Evolutionary conservation across 1,284 basidiomycete genomes (phyloP).

Genomic region (Gymnopus androsaceus): DNA sequence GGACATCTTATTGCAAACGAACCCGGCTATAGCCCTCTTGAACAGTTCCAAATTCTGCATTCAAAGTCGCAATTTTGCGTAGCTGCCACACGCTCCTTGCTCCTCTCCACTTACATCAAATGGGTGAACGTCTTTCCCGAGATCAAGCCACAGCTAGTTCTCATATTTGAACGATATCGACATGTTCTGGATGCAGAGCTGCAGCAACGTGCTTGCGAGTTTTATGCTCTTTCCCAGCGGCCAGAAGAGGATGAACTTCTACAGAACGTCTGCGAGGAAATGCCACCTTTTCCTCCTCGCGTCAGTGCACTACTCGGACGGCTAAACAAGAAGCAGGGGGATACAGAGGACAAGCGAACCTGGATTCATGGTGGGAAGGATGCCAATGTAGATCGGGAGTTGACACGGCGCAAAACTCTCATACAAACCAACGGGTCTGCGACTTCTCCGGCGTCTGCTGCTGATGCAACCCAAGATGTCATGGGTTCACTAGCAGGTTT

Average conservation of each 20-base stretch:
- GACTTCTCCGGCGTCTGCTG: constrained; percentile 23
- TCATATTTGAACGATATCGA: constrained; percentile 96
- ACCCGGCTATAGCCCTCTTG: constrained; percentile 87
- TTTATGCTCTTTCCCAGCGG: constrained; percentile 80
- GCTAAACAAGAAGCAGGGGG: constrained; percentile 85
- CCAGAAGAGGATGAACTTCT: constrained; percentile 90
- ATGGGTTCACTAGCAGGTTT: constrained; percentile 82
- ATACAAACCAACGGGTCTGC: constrained; percentile 34
- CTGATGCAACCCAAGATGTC: constrained; percentile 56
- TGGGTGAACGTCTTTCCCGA: constrained; percentile 99
- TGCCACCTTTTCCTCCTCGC: constrained; percentile 96
- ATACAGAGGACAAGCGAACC: constrained; percentile 90
- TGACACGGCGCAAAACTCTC: constrained; percentile 44
- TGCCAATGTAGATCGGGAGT: constrained; percentile 78
- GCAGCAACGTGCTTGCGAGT: constrained; percentile 98
- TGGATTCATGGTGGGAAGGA: constrained; percentile 96
- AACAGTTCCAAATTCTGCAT: constrained; percentile 94
- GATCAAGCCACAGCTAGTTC: constrained; percentile 91
- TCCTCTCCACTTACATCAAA: constrained; percentile 98
- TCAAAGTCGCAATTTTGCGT: constrained; percentile 95
- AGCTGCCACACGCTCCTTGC: constrained; percentile 87
- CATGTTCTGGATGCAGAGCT: constrained; percentile 98
- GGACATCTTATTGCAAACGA: constrained; percentile 98
- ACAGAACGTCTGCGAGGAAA: constrained; percentile 96
- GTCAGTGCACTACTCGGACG: constrained; percentile 87